Evolutionary conservation across 306 rosid genomes (phyloP).

Genomic region (Chamaecrista fasciculata): DNA sequence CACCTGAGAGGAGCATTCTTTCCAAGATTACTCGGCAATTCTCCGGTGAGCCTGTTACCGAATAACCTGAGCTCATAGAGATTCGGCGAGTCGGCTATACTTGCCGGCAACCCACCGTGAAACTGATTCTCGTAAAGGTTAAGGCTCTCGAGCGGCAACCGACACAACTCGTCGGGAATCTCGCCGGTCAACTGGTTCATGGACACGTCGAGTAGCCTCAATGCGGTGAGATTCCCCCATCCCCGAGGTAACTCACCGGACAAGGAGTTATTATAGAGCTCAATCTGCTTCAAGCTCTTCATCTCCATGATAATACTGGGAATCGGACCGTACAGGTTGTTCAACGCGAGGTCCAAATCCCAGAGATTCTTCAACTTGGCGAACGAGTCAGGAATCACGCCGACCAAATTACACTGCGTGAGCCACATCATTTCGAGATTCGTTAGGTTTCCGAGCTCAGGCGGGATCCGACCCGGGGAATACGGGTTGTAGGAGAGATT

Average conservation of each 20-base stretch:
- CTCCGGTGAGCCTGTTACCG: constrained; percentile 55
- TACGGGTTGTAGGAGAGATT: constrained; percentile 85
- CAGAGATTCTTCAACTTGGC: constrained; percentile 47
- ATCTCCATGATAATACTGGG: constrained; percentile 53
- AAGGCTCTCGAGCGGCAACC: constrained; percentile 62
- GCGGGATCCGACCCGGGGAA: constrained; percentile 55
- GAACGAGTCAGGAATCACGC: constrained; percentile 65
- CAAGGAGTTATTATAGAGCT: constrained; percentile 71
- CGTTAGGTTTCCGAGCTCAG: constrained; percentile 62
- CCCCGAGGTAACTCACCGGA: constrained; percentile 68
- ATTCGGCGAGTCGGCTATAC: constrained; percentile 55
- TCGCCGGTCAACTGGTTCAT: constrained; percentile 65
- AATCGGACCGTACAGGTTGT: constrained; percentile 54
- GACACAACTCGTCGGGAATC: constrained; percentile 67
- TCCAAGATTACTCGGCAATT: constrained; percentile 63
- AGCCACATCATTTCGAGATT: constrained; percentile 72
- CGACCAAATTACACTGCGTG: constrained; percentile 56
- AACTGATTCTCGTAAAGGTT: constrained; percentile 73
- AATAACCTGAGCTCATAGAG: constrained; percentile 66
- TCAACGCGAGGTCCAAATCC: constrained; percentile 65
- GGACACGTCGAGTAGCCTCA: constrained; percentile 68
- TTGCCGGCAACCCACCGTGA: constrained; percentile 61
- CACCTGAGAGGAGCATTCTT: constrained; percentile 55
- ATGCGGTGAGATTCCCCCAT: constrained; percentile 55
- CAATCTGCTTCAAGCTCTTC: constrained; percentile 59